Evolutionary conservation across 805 yeast genomes (phyloP).

Genomic region (Hanseniaspora hatyaiensis): DNA sequence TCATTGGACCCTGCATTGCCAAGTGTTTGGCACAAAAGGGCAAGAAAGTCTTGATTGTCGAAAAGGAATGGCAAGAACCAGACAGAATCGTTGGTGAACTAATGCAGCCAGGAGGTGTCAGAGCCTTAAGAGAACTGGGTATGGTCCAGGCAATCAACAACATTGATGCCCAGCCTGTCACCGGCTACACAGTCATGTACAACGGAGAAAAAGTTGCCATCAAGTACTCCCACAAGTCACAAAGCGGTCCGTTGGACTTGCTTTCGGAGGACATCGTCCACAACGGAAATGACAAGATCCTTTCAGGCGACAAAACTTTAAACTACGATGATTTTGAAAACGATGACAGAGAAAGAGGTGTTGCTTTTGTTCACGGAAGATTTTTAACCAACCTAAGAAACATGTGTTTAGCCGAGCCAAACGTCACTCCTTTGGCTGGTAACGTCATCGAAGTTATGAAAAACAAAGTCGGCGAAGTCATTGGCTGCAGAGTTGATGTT

Average conservation of each 20-base stretch:
- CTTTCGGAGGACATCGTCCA: conserved; percentile 42
- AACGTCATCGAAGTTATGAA: conserved; percentile 60
- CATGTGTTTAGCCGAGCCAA: conserved; percentile 56
- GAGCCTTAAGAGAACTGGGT: conserved; percentile 70
- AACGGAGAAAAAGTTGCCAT: conserved; percentile 46
- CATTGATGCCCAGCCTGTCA: conserved; percentile 56
- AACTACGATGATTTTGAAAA: conserved; percentile 44
- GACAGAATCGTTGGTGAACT: conserved; percentile 96
- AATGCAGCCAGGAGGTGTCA: conserved; percentile 92
- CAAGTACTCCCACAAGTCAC: conserved; percentile 59
- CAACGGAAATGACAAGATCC: conserved; percentile 46
- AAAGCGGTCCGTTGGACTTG: conserved; percentile 36
- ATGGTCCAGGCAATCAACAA: conserved; percentile 47
- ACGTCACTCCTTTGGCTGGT: conserved; percentile 71
- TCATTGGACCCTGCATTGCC: conserved; percentile 88
- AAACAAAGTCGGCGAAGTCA: conserved; percentile 45
- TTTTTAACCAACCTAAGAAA: conserved; percentile 66
- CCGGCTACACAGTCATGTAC: conserved; percentile 72
- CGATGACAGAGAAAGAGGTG: conserved; percentile 52
- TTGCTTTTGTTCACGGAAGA: conserved; percentile 86
- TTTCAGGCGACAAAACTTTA: conserved; percentile 40
- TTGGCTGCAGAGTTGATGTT: conserved; percentile 59
- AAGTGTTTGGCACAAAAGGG: conserved; percentile 86
- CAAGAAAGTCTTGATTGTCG: conserved; percentile 59
- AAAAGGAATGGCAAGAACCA: conserved; percentile 84